Percentiles rank a stretch among this genome's conserved stretches.
These are phyloP conservation scores for Chlorella ohadii DNA, from an alignment of 139 green algal genomes.

Conservation along the genomic window DNA sequence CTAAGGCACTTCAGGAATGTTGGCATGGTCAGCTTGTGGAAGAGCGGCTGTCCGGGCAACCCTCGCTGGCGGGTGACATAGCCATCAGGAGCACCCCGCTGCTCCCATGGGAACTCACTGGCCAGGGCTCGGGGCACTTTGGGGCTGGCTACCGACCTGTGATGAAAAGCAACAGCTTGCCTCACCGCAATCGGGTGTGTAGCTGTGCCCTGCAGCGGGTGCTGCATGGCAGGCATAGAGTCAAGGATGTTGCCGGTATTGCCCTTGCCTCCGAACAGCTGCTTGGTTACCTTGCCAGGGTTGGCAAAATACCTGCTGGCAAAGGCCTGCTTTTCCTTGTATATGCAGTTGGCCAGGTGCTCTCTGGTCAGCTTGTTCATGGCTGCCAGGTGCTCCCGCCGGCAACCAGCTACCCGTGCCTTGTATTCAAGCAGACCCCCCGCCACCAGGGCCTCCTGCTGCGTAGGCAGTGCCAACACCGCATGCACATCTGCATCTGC, in stretches of 20 bases:
- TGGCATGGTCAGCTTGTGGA: neutral
- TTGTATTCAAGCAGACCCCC: neutral
- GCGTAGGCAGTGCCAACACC: neutral
- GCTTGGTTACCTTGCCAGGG: neutral
- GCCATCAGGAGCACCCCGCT: neutral
- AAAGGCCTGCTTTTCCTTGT: neutral
- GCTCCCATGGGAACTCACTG: neutral
- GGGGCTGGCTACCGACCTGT: neutral
- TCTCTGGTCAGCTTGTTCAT: neutral
- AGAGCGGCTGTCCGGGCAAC: neutral
- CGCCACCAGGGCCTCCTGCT: neutral
- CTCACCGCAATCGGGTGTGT: neutral
- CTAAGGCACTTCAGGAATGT: neutral
- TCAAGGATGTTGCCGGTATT: neutral
- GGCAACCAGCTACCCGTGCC: neutral
- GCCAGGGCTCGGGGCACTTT: neutral
- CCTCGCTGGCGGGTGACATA: neutral
- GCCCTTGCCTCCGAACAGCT: neutral
- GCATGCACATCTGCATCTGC: neutral
- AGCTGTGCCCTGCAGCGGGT: neutral
- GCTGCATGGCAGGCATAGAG: slow-evolving; percentile 1
- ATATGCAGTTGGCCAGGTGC: neutral
- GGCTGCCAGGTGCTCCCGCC: neutral
- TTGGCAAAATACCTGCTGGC: neutral
- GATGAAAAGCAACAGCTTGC: neutral